Evolutionary conservation across 2,329 filamentous ascomycete genomes (phyloP).

Genomic region (Aspergillus oerlinghausenensis): DNA sequence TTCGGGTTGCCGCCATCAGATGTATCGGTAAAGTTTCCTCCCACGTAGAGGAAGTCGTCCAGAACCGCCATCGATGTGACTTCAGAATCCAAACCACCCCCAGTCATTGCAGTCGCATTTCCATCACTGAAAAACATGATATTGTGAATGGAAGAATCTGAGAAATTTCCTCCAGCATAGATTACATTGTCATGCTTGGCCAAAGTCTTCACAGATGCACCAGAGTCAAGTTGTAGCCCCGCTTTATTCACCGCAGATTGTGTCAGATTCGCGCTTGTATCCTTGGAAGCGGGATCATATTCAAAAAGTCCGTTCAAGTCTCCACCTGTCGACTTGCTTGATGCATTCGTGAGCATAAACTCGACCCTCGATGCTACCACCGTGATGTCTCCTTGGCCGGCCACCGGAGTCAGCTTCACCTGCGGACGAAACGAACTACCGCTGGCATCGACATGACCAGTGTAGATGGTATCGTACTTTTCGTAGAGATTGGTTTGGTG

Average conservation of each 20-base stretch:
- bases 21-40: slow-evolving; percentile 78
- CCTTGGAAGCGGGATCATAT: slow-evolving; percentile 62
- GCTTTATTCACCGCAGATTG: slow-evolving; percentile 72
- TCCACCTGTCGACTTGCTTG: slow-evolving; percentile 59
- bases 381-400: slow-evolving; percentile 59
- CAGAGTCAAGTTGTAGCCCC: slow-evolving; percentile 62
- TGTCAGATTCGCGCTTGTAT: slow-evolving; percentile 59
- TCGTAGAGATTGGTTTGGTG: slow-evolving; percentile 94
- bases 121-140: slow-evolving; percentile 68
- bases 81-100: slow-evolving; percentile 72
- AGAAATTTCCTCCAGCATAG: slow-evolving; percentile 83
- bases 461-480: slow-evolving; percentile 92
- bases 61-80: slow-evolving; percentile 69
- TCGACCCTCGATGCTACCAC: slow-evolving; percentile 87
- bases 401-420: slow-evolving; percentile 69
- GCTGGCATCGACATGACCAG: slow-evolving; percentile 74
- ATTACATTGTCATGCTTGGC: slow-evolving; percentile 58
- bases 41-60: slow-evolving; percentile 67
- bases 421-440: slow-evolving; percentile 70
- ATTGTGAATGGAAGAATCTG: slow-evolving; percentile 62
- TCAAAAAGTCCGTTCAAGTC: slow-evolving; percentile 89
- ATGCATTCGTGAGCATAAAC: slow-evolving; percentile 59
- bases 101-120: slow-evolving; percentile 58
- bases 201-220: slow-evolving; percentile 68
- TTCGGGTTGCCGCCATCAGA: slow-evolving; percentile 56